Evolutionary conservation across 1,284 basidiomycete genomes (phyloP).

Genomic region (Cryptococcus sp.): DNA sequence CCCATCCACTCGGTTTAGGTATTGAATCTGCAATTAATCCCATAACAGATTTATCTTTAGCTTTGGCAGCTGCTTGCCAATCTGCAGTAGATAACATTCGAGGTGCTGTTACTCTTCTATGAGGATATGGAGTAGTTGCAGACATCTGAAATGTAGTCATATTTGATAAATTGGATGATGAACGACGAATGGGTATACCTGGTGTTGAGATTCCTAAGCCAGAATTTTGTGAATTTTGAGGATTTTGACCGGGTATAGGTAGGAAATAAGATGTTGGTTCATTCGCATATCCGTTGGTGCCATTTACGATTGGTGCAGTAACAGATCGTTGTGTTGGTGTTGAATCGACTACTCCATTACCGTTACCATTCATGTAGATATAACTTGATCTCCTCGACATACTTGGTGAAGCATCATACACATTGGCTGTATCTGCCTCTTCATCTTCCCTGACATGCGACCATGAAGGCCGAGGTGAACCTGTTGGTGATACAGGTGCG

Average conservation of each 20-base stretch:
- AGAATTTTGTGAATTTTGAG: background rate
- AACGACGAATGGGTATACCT: background rate
- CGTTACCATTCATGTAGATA: slow-evolving; percentile 24
- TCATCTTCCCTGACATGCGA: slow-evolving; percentile 12
- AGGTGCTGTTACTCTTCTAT: slow-evolving; percentile 25
- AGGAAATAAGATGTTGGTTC: slow-evolving; percentile 25
- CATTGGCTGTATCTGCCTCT: slow-evolving; percentile 9
- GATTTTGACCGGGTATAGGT: slow-evolving; percentile 14
- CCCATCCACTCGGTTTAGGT: slow-evolving; percentile 42
- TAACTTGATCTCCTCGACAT: slow-evolving; percentile 35
- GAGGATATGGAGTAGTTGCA: background rate
- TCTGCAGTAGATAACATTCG: slow-evolving; percentile 32
- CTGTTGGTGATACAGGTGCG: slow-evolving; percentile 27
- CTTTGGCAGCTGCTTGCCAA: slow-evolving; percentile 37
- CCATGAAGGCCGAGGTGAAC: slow-evolving; percentile 15
- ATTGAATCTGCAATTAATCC: slow-evolving; percentile 25
- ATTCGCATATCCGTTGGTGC: background rate
- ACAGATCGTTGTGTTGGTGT: slow-evolving; percentile 1
- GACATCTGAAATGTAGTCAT: background rate
- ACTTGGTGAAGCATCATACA: slow-evolving; percentile 16
- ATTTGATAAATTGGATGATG: background rate
- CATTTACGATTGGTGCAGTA: slow-evolving; percentile 2
- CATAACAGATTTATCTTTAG: slow-evolving; percentile 38
- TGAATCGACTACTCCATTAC: slow-evolving; percentile 4
- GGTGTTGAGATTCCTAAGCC: slow-evolving; percentile 18